phyloP scores from a whole-genome alignment of 441 rosid species.

The Syzygium syzygioides region DNA sequence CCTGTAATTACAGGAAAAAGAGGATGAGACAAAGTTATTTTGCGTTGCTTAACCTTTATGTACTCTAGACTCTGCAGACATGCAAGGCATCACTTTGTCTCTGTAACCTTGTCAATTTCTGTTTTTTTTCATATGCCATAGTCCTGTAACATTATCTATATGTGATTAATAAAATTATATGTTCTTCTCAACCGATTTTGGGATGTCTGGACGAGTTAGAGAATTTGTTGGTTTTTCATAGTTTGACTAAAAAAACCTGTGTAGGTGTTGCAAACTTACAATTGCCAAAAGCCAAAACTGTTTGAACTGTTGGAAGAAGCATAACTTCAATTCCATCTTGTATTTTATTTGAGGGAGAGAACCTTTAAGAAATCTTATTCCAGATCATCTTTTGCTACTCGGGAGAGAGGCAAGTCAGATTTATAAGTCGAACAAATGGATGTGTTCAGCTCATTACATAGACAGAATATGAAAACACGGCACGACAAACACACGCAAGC shows the following conservation, averaged over 20 bases:
- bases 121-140: background rate
- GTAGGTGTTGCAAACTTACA: background rate
- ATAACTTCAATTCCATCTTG: background rate
- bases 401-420: background rate
- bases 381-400: background rate
- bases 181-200: background rate
- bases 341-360: background rate
- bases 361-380: background rate
- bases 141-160: background rate
- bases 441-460: background rate
- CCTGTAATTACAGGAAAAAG: conserved; percentile 1
- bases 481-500: background rate
- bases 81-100: background rate
- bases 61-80: background rate
- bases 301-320: background rate
- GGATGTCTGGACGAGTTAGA: background rate
- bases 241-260: background rate
- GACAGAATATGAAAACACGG: background rate
- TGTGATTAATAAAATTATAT: background rate
- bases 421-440: background rate
- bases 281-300: background rate
- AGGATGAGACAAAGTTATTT: background rate
- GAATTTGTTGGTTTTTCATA: background rate
- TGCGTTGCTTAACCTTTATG: background rate
- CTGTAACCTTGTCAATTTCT: background rate